phyloP scores from a whole-genome alignment of 768 basidiomycete species.

The Nidularia pulvinata region DNA sequence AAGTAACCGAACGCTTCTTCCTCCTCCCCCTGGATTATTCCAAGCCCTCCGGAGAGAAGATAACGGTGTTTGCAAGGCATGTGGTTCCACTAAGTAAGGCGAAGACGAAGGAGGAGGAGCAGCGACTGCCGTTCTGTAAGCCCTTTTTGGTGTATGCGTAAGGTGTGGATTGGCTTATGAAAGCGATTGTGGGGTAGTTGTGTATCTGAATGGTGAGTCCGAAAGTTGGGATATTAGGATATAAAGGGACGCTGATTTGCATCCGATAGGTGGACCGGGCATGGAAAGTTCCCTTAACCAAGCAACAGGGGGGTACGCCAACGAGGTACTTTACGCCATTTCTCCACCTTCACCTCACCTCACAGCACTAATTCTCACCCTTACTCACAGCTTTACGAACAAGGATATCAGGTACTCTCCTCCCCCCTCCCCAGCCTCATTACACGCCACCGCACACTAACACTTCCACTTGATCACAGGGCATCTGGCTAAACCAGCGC shows the following conservation, averaged over 20 bases:
- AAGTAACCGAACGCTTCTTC: constrained; percentile 50
- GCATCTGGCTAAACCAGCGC: constrained; percentile 50
- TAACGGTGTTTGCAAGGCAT: constrained; percentile 46
- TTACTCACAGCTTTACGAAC: constrained; percentile 38
- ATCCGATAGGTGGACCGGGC: constrained; percentile 44
- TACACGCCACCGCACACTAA: not conserved
- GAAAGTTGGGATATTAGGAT: constrained; percentile 35
- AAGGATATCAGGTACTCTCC: constrained; percentile 48
- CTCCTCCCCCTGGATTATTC: constrained; percentile 44
- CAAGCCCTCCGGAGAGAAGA: constrained; percentile 38
- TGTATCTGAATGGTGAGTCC: constrained; percentile 49
- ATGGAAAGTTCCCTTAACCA: constrained; percentile 37
- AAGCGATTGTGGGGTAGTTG: constrained; percentile 24
- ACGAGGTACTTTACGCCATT: constrained; percentile 18
- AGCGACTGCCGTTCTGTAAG: constrained; percentile 44
- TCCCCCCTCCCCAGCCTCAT: no score
- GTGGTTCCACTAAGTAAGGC: constrained; percentile 41
- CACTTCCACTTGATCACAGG: constrained; percentile 19
- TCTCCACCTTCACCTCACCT: not conserved
- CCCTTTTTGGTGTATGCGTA: not conserved
- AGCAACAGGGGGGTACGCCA: constrained; percentile 30
- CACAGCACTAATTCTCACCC: not conserved
- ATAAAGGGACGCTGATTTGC: no score
- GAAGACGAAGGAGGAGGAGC: constrained; percentile 38
- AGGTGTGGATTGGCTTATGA: not conserved